phyloP scores from a whole-genome alignment of 2,329 filamentous ascomycete species.

The Chaetomium strumarium region DNA sequence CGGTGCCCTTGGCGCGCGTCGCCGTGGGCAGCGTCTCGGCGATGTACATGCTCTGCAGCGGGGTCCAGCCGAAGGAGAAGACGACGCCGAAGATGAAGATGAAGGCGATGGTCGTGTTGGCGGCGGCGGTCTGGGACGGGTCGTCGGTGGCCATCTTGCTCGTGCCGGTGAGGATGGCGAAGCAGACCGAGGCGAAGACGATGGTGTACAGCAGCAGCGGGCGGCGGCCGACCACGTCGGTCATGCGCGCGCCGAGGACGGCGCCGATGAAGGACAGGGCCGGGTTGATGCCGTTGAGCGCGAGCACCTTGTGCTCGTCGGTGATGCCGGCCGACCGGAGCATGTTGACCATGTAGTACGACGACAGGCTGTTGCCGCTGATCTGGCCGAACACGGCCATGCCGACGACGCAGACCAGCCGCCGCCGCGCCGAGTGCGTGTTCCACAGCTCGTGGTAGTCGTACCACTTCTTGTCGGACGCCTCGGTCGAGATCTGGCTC shows the following conservation, averaged over 20 bases:
- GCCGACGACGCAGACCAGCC: conserved; percentile 45
- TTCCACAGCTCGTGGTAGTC: conserved; percentile 50
- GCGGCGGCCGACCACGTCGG: conserved; percentile 53
- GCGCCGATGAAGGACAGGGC: conserved; percentile 46
- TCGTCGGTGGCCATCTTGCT: conserved; percentile 38
- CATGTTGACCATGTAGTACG: conserved; percentile 52
- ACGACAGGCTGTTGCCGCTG: conserved; percentile 42
- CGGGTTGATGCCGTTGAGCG: conserved; percentile 48
- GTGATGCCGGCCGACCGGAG: conserved; percentile 48
- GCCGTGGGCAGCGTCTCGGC: conserved; percentile 41
- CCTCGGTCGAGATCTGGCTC: conserved; percentile 41
- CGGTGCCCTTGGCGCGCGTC: conserved; percentile 41
- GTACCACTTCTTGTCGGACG: conserved; percentile 50
- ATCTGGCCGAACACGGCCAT: conserved; percentile 50
- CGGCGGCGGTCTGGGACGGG: conserved; percentile 31
- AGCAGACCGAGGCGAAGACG: conserved; percentile 41
- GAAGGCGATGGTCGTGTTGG: conserved; percentile 43
- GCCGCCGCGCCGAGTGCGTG: conserved; percentile 41
- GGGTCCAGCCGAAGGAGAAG: conserved; percentile 47
- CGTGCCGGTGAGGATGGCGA: conserved; percentile 44
- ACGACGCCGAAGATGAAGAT: conserved; percentile 49
- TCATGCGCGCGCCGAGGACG: conserved; percentile 48
- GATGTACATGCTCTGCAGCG: conserved; percentile 45
- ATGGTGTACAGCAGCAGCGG: conserved; percentile 45
- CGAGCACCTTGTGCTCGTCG: conserved; percentile 40